Evolutionary conservation across 139 green algal species (phyloP), one percentile per base, ranked within the genome.

Genomic region (Micractinium sp.): DNA sequence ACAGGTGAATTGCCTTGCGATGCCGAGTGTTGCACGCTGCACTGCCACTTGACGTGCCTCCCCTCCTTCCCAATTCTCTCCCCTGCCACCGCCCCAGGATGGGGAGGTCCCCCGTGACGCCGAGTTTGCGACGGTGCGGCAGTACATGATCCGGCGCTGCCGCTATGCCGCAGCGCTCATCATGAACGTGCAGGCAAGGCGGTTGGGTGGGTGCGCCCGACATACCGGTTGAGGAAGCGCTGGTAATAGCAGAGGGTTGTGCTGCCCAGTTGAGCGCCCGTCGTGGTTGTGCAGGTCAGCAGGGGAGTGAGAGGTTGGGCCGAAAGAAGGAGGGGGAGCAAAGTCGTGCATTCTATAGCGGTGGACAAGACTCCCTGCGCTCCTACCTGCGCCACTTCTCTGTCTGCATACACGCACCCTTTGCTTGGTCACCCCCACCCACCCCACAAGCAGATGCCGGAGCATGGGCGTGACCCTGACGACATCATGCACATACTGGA

Each of bases 131-230:
- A 63, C 31, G 4, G 77, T 90, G 76, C 86, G 86, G 86, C 86
- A 71, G 77, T 90, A 90, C 86, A 86, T 90, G 76, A 77, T 90
- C 29, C 60, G 86, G 29, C 86, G 86, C 25, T 90, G 86, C 78
- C 77, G 76, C 38, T 90, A 86, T 61, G 86, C 86, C 36, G 86
- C 86, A 1, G 86, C 86, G 18, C 77, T 90, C 77, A 90, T 90
- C 63, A 60, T 90, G 38, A 90, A 90, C 27, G 78, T 90, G 38
- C 86, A 89, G 86, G 73, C 53, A 27, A 1, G 76, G 19, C 19
- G 38, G 0, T 38, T 1, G 77, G 38, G 27, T 61, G 76, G 36
- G 22, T 14, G 19, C 16, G 67, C 67, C n/a, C n/a, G n/a, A n/a
- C n/a, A n/a, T n/a, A n/a, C n/a, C n/a, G n/a, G n/a, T n/a, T n/a